A percentile compares a stretch with the other conserved stretches of the same genome.
Evolutionary conservation across 495 filamentous ascomycete species (phyloP).

Genomic region (Aspergillus sclerotioniger): DNA sequence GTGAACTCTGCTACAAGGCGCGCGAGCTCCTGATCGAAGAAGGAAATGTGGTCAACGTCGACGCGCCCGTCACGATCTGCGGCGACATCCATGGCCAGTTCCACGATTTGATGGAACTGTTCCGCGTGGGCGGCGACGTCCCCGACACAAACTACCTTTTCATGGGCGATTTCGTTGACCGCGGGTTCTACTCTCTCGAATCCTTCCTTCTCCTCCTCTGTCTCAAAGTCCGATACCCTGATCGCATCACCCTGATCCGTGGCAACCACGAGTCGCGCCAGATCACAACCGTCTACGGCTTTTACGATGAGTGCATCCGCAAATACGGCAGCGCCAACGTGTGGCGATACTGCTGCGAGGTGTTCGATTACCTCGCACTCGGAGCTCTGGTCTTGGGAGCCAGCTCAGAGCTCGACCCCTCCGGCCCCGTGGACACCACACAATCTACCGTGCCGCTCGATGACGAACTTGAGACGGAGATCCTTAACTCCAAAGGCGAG

Average conservation of each 20-base stretch:
- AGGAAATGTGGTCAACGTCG: slow-evolving; percentile 93
- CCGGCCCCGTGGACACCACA: slow-evolving; percentile 36
- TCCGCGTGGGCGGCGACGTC: slow-evolving; percentile 90
- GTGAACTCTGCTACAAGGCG: slow-evolving; percentile 96
- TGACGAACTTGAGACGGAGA: slow-evolving; percentile 84
- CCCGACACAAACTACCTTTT: slow-evolving; percentile 99
- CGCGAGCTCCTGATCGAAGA: slow-evolving; percentile 96
- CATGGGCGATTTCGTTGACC: slow-evolving; percentile 98
- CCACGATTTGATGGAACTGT: slow-evolving; percentile 98
- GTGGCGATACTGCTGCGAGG: slow-evolving; percentile 98
- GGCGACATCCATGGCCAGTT: slow-evolving; percentile 99
- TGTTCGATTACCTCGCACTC: slow-evolving; percentile 96
- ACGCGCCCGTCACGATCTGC: slow-evolving; percentile 97
- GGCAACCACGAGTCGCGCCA: slow-evolving; percentile 98
- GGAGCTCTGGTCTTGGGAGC: slow-evolving; percentile 92
- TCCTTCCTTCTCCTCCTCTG: slow-evolving; percentile 92
- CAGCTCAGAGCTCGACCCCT: slow-evolving; percentile 64
- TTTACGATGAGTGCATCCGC: slow-evolving; percentile 96
- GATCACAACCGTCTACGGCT: slow-evolving; percentile 97
- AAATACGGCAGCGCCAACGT: slow-evolving; percentile 98
- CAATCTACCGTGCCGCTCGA: slow-evolving; percentile 47
- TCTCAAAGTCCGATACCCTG: slow-evolving; percentile 95
- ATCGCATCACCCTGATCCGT: slow-evolving; percentile 94
- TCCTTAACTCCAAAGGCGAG: slow-evolving; percentile 76
- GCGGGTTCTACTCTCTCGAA: slow-evolving; percentile 96